phyloP scores from a whole-genome alignment of 2,329 filamentous ascomycete genomes.

The Penicillium sp. region DNA sequence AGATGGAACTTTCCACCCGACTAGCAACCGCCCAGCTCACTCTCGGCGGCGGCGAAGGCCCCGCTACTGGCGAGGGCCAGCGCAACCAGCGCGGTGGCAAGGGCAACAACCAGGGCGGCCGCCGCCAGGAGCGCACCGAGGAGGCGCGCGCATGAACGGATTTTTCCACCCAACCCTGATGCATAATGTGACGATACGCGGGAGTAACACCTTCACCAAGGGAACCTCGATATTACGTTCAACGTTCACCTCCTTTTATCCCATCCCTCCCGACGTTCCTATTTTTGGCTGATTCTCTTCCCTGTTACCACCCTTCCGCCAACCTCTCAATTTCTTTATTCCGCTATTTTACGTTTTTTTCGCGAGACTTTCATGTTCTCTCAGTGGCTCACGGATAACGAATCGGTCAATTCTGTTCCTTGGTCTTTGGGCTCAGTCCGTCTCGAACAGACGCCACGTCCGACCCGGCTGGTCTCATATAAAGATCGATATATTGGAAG shows the following conservation, averaged over 20 bases:
- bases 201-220: conserved; percentile 8
- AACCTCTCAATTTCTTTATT: conserved; percentile 24
- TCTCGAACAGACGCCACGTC: background rate
- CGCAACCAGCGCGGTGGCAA: conserved; percentile 43
- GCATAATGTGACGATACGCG: conserved; percentile 26
- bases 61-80: conserved; percentile 36
- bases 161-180: conserved; percentile 20
- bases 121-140: conserved; percentile 44
- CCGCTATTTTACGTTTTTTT: conserved; percentile 17
- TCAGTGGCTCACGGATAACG: conserved; percentile 4
- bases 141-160: conserved; percentile 40
- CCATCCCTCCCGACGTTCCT: conserved; percentile 13
- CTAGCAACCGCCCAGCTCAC: conserved; percentile 77
- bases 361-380: conserved; percentile 11
- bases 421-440: background rate
- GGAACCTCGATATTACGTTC: conserved; percentile 22
- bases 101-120: conserved; percentile 36
- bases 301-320: conserved; percentile 10
- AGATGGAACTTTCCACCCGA: conserved; percentile 96
- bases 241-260: conserved; percentile 21
- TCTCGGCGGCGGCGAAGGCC: conserved; percentile 53
- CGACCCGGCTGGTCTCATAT: background rate
- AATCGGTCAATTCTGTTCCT: conserved; percentile 4
- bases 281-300: conserved; percentile 11
- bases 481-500: conserved; percentile 2